Conservation (phyloP, 192 early-diverging fungal species). For the Helicostylum pulchrum region DNA sequence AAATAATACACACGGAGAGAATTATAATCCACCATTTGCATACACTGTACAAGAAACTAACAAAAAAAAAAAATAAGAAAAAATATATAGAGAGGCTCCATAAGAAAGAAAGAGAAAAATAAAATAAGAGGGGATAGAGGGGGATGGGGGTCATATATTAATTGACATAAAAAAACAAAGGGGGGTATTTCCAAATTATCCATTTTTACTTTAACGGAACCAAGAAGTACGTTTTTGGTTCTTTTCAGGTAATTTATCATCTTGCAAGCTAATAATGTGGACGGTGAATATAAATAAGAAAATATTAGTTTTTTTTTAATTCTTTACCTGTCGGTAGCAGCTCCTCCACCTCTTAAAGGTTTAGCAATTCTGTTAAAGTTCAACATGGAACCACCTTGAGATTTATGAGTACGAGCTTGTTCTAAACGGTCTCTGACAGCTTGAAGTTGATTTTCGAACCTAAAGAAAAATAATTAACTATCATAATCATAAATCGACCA, state of each 20-base stretch:
- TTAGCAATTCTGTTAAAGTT: slow-evolving; percentile 70
- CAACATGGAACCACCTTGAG: slow-evolving; percentile 29
- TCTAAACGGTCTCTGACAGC: slow-evolving; percentile 74
- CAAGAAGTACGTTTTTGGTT: slow-evolving; percentile 27
- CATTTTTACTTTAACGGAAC: slow-evolving; percentile 9
- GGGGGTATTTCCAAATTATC: background rate
- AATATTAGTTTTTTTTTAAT: background rate
- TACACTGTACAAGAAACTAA: too few species aligned
- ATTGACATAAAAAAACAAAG: background rate
- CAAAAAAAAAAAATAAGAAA: too few species aligned
- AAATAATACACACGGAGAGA: too few species aligned
- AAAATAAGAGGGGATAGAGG: too few species aligned
- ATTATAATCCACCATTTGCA: too few species aligned
- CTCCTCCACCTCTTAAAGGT: slow-evolving; percentile 78
- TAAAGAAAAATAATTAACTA: slow-evolving; percentile 16
- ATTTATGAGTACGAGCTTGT: slow-evolving; percentile 59
- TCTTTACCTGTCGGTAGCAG: slow-evolving; percentile 6
- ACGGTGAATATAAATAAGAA: background rate
- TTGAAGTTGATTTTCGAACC: slow-evolving; percentile 79
- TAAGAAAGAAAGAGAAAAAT: too few species aligned
- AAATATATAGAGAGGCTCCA: too few species aligned
- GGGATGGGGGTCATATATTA: background rate
- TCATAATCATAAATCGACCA: background rate
- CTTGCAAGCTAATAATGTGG: slow-evolving; percentile 3
- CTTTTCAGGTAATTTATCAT: slow-evolving; percentile 15